phyloP scores from a whole-genome alignment of 2,329 filamentous ascomycete genomes.

The Cadophora sp. region DNA sequence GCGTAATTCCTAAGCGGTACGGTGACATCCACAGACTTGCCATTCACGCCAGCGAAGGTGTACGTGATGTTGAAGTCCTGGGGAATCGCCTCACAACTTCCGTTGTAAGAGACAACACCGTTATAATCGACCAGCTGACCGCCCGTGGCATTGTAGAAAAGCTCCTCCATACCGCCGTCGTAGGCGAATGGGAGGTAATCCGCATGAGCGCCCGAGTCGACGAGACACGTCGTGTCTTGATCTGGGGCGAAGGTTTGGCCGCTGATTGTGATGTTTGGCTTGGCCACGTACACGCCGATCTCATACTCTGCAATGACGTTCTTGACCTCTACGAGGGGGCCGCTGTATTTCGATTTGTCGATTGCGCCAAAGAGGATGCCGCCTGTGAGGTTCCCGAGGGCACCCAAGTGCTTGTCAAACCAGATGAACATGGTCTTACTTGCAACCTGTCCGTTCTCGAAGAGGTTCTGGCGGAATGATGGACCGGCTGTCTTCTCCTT shows the following conservation, averaged over 20 bases:
- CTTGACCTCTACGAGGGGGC: conserved; percentile 44
- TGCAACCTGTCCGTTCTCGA: conserved; percentile 41
- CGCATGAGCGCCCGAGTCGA: conserved; percentile 45
- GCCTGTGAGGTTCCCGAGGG: conserved; percentile 41
- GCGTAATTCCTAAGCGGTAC: conserved; percentile 46
- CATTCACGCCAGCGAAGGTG: conserved; percentile 38
- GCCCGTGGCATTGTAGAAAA: conserved; percentile 35
- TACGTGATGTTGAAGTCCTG: conserved; percentile 40
- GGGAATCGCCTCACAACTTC: conserved; percentile 44
- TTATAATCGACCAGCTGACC: conserved; percentile 18
- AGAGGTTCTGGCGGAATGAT: conserved; percentile 45
- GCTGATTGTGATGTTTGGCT: conserved; percentile 39
- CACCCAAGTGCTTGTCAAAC: conserved; percentile 44
- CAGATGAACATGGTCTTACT: conserved; percentile 46
- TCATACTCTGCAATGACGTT: conserved; percentile 14
- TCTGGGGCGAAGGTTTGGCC: conserved; percentile 31
- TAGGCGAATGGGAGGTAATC: conserved; percentile 39
- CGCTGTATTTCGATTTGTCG: conserved; percentile 46
- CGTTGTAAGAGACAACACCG: conserved; percentile 40
- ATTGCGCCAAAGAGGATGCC: conserved; percentile 47
- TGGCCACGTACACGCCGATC: conserved; percentile 37
- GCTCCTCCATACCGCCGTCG: conserved; percentile 3
- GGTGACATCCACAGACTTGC: conserved; percentile 40
- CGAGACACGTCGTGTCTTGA: conserved; percentile 38
- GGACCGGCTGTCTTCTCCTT: conserved; percentile 40